These are phyloP conservation scores for Triticum timopheevii DNA, from an alignment of 176 grass and related monocot genomes.

Conservation along the genomic window DNA sequence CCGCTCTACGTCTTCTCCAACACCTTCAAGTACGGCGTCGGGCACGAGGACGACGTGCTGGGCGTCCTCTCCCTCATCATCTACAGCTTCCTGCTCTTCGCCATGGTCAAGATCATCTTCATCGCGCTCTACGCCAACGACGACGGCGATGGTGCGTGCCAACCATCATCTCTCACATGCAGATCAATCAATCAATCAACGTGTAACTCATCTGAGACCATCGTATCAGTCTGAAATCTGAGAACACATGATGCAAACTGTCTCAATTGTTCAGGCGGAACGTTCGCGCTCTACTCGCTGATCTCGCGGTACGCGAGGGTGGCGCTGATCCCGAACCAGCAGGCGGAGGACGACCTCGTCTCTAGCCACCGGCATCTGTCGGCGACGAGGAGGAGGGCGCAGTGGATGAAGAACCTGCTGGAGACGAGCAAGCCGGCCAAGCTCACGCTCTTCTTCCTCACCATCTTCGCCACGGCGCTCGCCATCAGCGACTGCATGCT, in stretches of 20 bases:
- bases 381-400: conserved; percentile 27
- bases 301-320: conserved; percentile 64
- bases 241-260: neutral
- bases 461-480: conserved; percentile 59
- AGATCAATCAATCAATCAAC: neutral
- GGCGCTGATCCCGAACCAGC: conserved; percentile 58
- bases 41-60: conserved; percentile 41
- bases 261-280: conserved; percentile 39
- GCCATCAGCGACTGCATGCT: conserved; percentile 73
- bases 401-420: conserved; percentile 52
- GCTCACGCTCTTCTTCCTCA: conserved; percentile 48
- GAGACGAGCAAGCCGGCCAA: conserved; percentile 29
- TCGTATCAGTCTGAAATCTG: neutral
- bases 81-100: conserved; percentile 59
- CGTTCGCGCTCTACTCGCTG: conserved; percentile 74
- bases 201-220: neutral
- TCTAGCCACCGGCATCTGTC: conserved; percentile 20
- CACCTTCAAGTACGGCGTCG: conserved; percentile 48
- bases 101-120: conserved; percentile 64
- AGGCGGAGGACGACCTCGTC: conserved; percentile 57
- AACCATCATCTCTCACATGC: neutral
- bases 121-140: conserved; percentile 69
- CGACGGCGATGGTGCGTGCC: conserved; percentile 53
- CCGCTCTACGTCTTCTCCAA: conserved; percentile 67
- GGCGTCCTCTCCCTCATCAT: conserved; percentile 70